Evolutionary conservation across 2,329 filamentous ascomycete genomes (phyloP).

Genomic region (Hirsutella thompsonii): DNA sequence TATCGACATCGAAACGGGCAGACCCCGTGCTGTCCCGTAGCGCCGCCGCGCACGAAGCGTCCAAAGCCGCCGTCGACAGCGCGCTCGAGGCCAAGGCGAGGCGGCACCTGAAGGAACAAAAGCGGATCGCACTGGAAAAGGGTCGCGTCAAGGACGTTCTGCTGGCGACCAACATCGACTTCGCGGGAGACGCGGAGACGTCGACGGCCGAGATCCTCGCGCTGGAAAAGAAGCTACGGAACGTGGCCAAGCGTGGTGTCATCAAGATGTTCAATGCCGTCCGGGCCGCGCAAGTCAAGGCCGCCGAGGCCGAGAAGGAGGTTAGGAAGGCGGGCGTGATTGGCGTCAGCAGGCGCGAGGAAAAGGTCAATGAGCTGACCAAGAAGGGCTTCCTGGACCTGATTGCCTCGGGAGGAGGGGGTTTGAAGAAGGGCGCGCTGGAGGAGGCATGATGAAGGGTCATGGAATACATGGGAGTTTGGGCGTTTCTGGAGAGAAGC

Average conservation of each 20-base stretch:
- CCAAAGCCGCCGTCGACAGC: slow-evolving; percentile 58
- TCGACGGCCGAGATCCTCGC: slow-evolving; percentile 47
- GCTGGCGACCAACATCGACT: slow-evolving; percentile 43
- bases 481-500: slow-evolving; percentile 7
- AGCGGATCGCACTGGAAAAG: slow-evolving; percentile 67
- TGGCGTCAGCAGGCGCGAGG: slow-evolving; percentile 67
- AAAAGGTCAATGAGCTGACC: slow-evolving; percentile 89
- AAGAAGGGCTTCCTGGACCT: slow-evolving; percentile 93
- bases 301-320: slow-evolving; percentile 60
- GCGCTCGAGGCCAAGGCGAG: slow-evolving; percentile 73
- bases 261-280: slow-evolving; percentile 96
- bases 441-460: slow-evolving; percentile 42
- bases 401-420: slow-evolving; percentile 55
- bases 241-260: slow-evolving; percentile 86
- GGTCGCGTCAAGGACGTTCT: slow-evolving; percentile 82
- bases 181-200: slow-evolving; percentile 25
- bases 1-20: slow-evolving; percentile 65
- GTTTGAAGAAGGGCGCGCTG: slow-evolving; percentile 43
- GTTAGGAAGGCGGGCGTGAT: slow-evolving; percentile 61
- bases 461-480: background rate
- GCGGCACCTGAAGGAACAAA: slow-evolving; percentile 67
- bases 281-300: slow-evolving; percentile 81
- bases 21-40: slow-evolving; percentile 90
- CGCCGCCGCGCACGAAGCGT: slow-evolving; percentile 57
- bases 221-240: slow-evolving; percentile 67